Percentiles rank a stretch among this genome's conserved stretches.
These are phyloP conservation scores for Torulaspora maleeae DNA, from an alignment of 805 yeast species.

Conservation along the genomic window DNA sequence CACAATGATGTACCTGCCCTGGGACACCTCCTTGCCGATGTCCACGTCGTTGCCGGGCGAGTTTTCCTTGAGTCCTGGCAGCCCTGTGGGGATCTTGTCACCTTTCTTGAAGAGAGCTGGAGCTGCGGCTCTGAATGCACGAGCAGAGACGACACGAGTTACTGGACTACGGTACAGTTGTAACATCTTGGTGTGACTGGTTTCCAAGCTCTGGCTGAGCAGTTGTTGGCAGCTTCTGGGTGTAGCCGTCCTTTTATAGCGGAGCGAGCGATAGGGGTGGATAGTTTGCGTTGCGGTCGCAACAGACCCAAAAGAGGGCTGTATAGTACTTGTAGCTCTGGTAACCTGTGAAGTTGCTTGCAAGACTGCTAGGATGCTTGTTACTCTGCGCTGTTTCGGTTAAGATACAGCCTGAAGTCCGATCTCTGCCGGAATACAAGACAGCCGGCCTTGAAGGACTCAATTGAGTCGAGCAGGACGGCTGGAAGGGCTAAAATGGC, in stretches of 20 bases:
- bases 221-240: not conserved
- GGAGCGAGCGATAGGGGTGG: not conserved
- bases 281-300: too few relatives aligned
- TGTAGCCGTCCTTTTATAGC: not conserved
- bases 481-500: not conserved
- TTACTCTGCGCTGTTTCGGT: too few relatives aligned
- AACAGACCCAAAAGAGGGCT: too few relatives aligned
- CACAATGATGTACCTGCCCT: slow-evolving; percentile 52
- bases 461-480: too few relatives aligned
- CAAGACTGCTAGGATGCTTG: too few relatives aligned
- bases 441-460: too few relatives aligned
- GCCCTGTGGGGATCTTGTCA: slow-evolving; percentile 52
- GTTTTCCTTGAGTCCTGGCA: slow-evolving; percentile 48
- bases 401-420: too few relatives aligned
- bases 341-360: too few relatives aligned
- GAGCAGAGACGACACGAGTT: slow-evolving; percentile 3
- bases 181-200: not conserved
- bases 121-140: slow-evolving; percentile 27
- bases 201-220: not conserved
- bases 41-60: slow-evolving; percentile 62
- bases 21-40: slow-evolving; percentile 44
- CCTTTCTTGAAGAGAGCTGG: slow-evolving; percentile 47
- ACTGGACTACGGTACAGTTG: slow-evolving; percentile 1
- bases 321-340: too few relatives aligned
- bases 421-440: too few relatives aligned